Conservation (phyloP, 140 eudicot species). For the Bidens hawaiensis region DNA sequence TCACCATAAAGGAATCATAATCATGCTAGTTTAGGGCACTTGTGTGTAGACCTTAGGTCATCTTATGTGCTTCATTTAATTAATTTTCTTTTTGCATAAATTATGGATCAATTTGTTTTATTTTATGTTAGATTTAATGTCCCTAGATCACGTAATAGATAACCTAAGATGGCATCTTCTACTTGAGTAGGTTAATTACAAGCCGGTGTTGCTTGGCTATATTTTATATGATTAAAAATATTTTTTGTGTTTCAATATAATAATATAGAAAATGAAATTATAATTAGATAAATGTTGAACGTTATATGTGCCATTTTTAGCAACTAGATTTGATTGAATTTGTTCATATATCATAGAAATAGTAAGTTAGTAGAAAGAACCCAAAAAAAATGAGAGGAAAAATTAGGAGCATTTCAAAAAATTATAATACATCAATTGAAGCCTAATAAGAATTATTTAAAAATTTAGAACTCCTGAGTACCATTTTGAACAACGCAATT, state of each 20-base stretch:
- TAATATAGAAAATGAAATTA: not conserved
- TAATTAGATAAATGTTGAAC: not conserved
- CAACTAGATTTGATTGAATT: no score
- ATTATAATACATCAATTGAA: no score
- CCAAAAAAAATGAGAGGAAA: no score
- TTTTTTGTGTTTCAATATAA: not conserved
- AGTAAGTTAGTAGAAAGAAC: no score
- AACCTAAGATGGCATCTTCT: slow-evolving; percentile 41
- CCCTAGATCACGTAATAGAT: slow-evolving; percentile 33
- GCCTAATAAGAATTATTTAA: no score
- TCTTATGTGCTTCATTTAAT: slow-evolving; percentile 19
- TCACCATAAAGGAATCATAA: slow-evolving; percentile 27
- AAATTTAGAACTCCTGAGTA: no score
- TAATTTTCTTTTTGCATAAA: slow-evolving; percentile 9
- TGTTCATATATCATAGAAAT: no score
- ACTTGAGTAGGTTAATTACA: slow-evolving; percentile 23
- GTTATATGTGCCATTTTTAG: no score
- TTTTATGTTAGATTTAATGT: not conserved
- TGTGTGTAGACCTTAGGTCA: slow-evolving; percentile 37
- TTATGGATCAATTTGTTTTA: slow-evolving; percentile 22
- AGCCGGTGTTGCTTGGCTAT: slow-evolving; percentile 11
- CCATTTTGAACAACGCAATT: no score
- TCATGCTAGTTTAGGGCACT: slow-evolving; percentile 23
- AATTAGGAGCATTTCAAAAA: no score
- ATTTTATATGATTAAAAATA: not conserved